A percentile compares a stretch with the other conserved stretches of the same genome.
phyloP scores from a whole-genome alignment of 805 yeast species.

The Wickerhamomyces bovis region DNA sequence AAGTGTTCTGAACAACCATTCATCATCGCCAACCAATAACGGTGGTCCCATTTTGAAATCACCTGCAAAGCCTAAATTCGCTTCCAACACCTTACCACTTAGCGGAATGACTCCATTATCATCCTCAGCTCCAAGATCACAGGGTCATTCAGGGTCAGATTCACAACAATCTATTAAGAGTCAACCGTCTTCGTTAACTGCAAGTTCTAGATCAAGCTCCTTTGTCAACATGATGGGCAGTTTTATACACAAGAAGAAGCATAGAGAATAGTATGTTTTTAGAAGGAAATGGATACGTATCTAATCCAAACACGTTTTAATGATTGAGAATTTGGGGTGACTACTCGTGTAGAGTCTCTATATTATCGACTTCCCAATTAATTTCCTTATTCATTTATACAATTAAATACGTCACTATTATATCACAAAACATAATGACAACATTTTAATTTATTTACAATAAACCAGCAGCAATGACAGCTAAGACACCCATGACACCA shows the following conservation, averaged over 20 bases:
- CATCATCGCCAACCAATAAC: background rate
- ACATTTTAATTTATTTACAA: background rate
- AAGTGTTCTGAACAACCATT: background rate
- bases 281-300: too few species aligned
- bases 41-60: constrained; percentile 2
- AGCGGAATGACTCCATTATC: constrained; percentile 9
- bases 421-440: too few species aligned
- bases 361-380: too few species aligned
- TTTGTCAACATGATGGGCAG: constrained; percentile 24
- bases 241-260: constrained; percentile 16
- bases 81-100: background rate
- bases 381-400: too few species aligned
- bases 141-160: background rate
- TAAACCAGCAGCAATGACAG: constrained; percentile 9
- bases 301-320: too few species aligned
- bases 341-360: too few species aligned
- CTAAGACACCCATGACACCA: constrained; percentile 19
- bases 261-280: background rate
- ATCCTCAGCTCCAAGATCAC: constrained; percentile 5
- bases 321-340: too few species aligned
- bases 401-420: too few species aligned
- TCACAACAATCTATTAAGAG: background rate
- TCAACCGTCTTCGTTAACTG: background rate
- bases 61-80: constrained; percentile 7
- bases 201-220: constrained; percentile 16